Evolutionary conservation across 1,284 basidiomycete species (phyloP).

Genomic region (Cutaneotrichosporon curvatum): DNA sequence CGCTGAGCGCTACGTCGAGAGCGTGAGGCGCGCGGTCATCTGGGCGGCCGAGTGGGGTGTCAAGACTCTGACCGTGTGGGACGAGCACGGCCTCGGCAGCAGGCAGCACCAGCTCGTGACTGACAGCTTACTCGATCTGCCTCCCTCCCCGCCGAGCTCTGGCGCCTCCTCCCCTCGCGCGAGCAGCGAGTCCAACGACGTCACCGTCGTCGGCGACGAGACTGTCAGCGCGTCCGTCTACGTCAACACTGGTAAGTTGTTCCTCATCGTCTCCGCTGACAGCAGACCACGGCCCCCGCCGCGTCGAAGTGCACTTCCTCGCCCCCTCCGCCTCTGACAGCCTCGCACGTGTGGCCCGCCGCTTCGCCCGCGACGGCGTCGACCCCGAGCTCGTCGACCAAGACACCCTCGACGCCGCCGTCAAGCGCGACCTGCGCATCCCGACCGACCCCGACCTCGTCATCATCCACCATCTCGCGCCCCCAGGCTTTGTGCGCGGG

Average conservation of each 20-base stretch:
- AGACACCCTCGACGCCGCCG: conserved; percentile 11
- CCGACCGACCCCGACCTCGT: conserved; percentile 28
- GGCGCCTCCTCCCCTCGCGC: not conserved
- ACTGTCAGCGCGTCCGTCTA: conserved; percentile 11
- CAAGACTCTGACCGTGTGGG: conserved; percentile 30
- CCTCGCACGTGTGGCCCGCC: conserved; percentile 12
- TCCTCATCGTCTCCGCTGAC: not conserved
- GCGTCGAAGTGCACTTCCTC: conserved; percentile 16
- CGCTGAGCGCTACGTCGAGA: conserved; percentile 18
- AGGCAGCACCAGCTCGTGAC: conserved; percentile 8
- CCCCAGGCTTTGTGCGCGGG: conserved; percentile 14
- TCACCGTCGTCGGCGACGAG: conserved; percentile 6
- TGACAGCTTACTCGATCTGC: conserved; percentile 12
- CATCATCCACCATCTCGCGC: conserved; percentile 27
- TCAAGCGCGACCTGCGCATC: conserved; percentile 17
- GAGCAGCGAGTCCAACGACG: not conserved
- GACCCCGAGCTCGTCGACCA: conserved; percentile 8
- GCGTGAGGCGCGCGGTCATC: conserved; percentile 21
- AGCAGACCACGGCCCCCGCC: conserved; percentile 9
- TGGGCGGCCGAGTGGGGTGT: conserved; percentile 32
- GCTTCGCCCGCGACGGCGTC: conserved; percentile 8
- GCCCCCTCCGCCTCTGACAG: conserved; percentile 12
- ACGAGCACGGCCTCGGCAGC: conserved; percentile 11
- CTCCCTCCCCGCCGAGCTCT: conserved; percentile 11
- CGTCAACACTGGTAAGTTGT: no score